Evolutionary conservation across 2,329 filamentous ascomycete genomes (phyloP).

Genomic region (Zopfia rhizophila): DNA sequence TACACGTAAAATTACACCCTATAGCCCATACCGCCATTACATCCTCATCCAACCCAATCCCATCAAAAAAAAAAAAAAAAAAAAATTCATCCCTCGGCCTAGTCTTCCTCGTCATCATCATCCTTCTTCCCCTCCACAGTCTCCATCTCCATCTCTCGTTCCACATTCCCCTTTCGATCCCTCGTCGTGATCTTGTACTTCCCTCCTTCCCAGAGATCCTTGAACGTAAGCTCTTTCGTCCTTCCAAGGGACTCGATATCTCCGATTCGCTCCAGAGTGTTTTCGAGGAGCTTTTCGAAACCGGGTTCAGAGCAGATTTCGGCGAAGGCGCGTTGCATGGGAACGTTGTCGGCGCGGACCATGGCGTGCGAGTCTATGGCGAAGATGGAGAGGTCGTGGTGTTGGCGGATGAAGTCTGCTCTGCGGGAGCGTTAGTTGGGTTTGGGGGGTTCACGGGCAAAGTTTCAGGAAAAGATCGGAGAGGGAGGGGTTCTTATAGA

Average conservation of each 20-base stretch:
- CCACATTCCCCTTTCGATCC: slow-evolving; percentile 40
- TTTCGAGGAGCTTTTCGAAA: slow-evolving; percentile 84
- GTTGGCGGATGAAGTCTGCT: slow-evolving; percentile 90
- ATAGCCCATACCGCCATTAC: too few species aligned
- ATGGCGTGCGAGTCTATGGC: slow-evolving; percentile 88
- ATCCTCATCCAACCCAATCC: too few species aligned
- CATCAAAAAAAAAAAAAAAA: too few species aligned
- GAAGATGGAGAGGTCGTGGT: slow-evolving; percentile 95
- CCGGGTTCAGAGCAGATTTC: slow-evolving; percentile 80
- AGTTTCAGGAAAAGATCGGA: too few species aligned
- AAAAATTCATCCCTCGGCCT: too few species aligned
- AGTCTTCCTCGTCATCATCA: slow-evolving; percentile 34
- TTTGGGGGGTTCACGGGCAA: too few species aligned
- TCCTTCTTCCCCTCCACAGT: slow-evolving; percentile 40
- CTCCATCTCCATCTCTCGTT: slow-evolving; percentile 45
- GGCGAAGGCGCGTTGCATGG: slow-evolving; percentile 93
- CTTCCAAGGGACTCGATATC: slow-evolving; percentile 93
- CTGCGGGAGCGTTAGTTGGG: too few species aligned
- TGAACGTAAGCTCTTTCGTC: slow-evolving; percentile 94
- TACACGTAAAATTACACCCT: too few species aligned
- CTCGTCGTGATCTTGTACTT: slow-evolving; percentile 67
- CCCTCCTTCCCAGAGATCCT: slow-evolving; percentile 88
- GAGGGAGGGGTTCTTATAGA: too few species aligned
- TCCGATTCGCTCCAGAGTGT: slow-evolving; percentile 84
- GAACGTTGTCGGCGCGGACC: slow-evolving; percentile 92